A percentile compares a stretch with the other conserved stretches of the same genome.
These are phyloP conservation scores for Salix purpurea DNA, from an alignment of 345 rosid species.

Conservation along the genomic window DNA sequence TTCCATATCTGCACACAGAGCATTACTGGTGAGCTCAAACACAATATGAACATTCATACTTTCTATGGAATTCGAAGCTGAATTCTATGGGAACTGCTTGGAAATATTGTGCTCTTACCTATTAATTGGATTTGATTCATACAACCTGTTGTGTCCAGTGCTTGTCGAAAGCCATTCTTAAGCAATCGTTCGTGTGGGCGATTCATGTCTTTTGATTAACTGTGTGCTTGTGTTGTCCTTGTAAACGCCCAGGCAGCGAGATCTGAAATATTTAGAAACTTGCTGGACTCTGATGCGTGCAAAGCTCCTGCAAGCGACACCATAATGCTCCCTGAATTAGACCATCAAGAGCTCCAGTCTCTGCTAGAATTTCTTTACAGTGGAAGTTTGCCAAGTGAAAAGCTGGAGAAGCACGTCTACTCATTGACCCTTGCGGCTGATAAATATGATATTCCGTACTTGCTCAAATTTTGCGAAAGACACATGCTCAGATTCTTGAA, in stretches of 20 bases:
- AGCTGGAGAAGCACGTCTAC: conserved; percentile 50
- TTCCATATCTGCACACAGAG: conserved; percentile 59
- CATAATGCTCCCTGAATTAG: conserved; percentile 55
- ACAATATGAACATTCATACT: no score
- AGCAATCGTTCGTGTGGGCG: no score
- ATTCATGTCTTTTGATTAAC: no score
- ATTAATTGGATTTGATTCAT: no score
- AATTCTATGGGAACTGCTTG: no score
- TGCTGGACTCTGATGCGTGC: conserved; percentile 61
- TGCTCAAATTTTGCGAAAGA: conserved; percentile 55
- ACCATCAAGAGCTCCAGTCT: conserved; percentile 59
- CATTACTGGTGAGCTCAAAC: conserved; percentile 44
- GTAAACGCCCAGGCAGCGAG: conserved; percentile 53
- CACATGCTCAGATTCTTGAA: conserved; percentile 48
- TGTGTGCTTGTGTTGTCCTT: no score
- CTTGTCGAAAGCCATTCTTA: no score
- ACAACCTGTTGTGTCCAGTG: no score
- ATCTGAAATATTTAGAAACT: conserved; percentile 72
- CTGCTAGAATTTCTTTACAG: conserved; percentile 75
- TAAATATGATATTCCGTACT: conserved; percentile 64
- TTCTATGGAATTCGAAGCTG: no score
- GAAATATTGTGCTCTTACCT: no score
- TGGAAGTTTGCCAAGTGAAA: conserved; percentile 47
- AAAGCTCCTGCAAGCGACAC: conserved; percentile 53
- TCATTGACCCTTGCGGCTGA: conserved; percentile 60